These are phyloP conservation scores for Grigorovia transvaalensis DNA, from an alignment of 805 yeast species.

Conservation along the genomic window DNA sequence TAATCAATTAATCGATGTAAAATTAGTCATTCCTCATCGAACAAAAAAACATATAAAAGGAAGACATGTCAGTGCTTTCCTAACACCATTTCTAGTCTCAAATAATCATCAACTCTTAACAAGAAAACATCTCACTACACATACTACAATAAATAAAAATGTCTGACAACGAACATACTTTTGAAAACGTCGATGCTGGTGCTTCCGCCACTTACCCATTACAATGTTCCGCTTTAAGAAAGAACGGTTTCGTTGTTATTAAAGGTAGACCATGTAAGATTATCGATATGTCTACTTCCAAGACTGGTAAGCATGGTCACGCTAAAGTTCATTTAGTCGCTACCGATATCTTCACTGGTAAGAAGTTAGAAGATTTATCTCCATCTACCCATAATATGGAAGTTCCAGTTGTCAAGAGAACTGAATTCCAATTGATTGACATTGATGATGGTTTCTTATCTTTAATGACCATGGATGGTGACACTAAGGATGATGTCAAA, in stretches of 20 bases:
- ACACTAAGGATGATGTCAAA: conserved; percentile 96
- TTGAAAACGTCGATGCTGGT: conserved; percentile 97
- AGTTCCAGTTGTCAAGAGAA: conserved; percentile 92
- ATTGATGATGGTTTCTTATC: conserved; percentile 94
- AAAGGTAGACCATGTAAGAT: conserved; percentile 98
- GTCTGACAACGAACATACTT: conserved; percentile 66
- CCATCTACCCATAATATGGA: conserved; percentile 99
- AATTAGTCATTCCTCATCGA: background rate
- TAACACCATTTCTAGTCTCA: background rate
- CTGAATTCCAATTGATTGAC: conserved; percentile 91
- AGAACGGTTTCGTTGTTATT: conserved; percentile 97
- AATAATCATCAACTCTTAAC: background rate
- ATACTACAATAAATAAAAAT: conserved; percentile 7
- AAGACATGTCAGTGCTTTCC: background rate
- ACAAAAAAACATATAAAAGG: background rate
- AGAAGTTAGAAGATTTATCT: conserved; percentile 97
- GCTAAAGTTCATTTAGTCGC: conserved; percentile 99
- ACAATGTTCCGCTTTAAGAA: conserved; percentile 99
- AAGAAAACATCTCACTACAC: background rate
- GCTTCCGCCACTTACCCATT: conserved; percentile 95
- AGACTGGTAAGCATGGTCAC: conserved; percentile 99
- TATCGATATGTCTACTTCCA: conserved; percentile 98
- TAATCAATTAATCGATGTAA: background rate
- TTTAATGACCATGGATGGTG: conserved; percentile 93
- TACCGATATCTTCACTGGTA: conserved; percentile 94